phyloP scores from a whole-genome alignment of 2,329 filamentous ascomycete species.

The Claviceps digitariae region DNA sequence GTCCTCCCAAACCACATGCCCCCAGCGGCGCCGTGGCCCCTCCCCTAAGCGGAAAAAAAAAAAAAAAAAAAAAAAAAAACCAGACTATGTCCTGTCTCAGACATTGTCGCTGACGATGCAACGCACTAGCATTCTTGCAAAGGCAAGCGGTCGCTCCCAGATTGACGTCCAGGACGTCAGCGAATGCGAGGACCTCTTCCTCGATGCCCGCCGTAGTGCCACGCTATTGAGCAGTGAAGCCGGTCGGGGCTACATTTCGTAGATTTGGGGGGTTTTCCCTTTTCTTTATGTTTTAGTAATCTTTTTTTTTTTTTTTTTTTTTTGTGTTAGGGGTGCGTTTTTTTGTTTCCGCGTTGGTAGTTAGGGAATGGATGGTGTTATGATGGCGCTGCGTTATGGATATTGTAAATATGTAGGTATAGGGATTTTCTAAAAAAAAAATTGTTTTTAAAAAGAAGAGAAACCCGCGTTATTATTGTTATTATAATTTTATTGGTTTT shows the following conservation, averaged over 20 bases:
- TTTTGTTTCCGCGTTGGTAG: background rate
- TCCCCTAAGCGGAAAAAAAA: background rate
- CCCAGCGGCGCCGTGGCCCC: background rate
- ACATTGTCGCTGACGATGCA: slow-evolving; percentile 19
- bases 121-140: slow-evolving; percentile 61
- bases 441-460: too few species aligned
- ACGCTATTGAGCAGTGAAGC: slow-evolving; percentile 50
- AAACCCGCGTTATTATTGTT: too few species aligned
- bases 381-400: background rate
- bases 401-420: background rate
- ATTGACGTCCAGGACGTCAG: slow-evolving; percentile 66
- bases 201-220: slow-evolving; percentile 69
- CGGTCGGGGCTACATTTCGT: slow-evolving; percentile 51
- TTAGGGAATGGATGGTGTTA: background rate
- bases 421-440: too few species aligned
- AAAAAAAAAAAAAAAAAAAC: background rate
- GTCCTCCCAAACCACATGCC: background rate
- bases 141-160: slow-evolving; percentile 63
- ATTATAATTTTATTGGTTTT: background rate
- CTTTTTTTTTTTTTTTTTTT: background rate
- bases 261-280: background rate
- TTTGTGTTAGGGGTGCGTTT: background rate
- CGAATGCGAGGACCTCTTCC: slow-evolving; percentile 73
- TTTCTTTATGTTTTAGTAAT: background rate
- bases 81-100: slow-evolving; percentile 11